These are phyloP conservation scores for Nelumbo lutea DNA, from an alignment of 164 flowering plant genomes.

Conservation along the genomic window DNA sequence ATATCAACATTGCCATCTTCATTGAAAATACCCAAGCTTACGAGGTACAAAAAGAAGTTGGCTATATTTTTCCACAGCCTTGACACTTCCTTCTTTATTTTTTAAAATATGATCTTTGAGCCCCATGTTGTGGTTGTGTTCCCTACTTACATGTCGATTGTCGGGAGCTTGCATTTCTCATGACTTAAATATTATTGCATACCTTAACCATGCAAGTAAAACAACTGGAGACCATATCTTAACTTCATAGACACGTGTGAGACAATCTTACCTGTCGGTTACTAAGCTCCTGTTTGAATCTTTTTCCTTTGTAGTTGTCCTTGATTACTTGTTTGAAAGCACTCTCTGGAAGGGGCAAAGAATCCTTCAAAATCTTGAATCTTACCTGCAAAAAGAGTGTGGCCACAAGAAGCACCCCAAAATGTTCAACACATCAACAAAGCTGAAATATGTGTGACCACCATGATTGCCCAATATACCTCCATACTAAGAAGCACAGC, in stretches of 20 bases:
- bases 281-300: slow-evolving; percentile 36
- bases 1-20: too few species aligned
- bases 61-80: too few species aligned
- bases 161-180: too few species aligned
- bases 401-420: background rate
- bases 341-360: slow-evolving; percentile 44
- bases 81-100: too few species aligned
- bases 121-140: too few species aligned
- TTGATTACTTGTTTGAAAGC: slow-evolving; percentile 33
- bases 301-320: slow-evolving; percentile 33
- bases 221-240: background rate
- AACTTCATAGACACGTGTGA: background rate
- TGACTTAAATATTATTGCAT: too few species aligned
- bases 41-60: too few species aligned
- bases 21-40: too few species aligned
- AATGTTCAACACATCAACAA: background rate
- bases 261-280: slow-evolving; percentile 20
- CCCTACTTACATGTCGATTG: too few species aligned
- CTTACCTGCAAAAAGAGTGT: slow-evolving; percentile 29
- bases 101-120: too few species aligned
- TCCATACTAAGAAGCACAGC: too few species aligned
- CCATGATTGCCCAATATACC: too few species aligned
- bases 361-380: slow-evolving; percentile 38
- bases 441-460: background rate
- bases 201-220: background rate